A percentile compares a stretch with the other conserved stretches of the same genome.
phyloP scores from a whole-genome alignment of 2,329 filamentous ascomycete genomes.

The Cladosporium halotolerans region DNA sequence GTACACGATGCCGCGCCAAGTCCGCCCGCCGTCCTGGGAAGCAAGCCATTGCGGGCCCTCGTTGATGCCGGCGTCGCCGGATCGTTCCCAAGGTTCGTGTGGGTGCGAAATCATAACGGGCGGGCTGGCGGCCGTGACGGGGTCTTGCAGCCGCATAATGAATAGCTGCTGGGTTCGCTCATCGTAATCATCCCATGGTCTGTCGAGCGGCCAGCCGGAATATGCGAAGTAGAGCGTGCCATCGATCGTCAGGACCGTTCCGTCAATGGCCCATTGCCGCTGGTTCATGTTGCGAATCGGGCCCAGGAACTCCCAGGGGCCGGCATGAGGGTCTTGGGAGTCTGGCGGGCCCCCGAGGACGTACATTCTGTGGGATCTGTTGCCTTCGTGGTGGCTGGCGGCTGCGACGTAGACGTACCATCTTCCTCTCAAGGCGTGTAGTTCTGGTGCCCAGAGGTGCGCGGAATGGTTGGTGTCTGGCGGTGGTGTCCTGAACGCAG shows the following conservation, averaged over 20 bases:
- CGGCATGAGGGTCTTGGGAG: conserved; percentile 25
- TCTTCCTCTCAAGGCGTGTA: conserved; percentile 44
- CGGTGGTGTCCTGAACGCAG: conserved; percentile 32
- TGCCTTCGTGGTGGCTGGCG: conserved; percentile 37
- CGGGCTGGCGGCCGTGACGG: conserved; percentile 30
- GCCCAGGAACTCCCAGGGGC: conserved; percentile 38
- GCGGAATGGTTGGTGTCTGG: conserved; percentile 38
- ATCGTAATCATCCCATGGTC: conserved; percentile 14
- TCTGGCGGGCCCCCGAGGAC: conserved; percentile 38
- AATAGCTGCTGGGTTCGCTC: conserved; percentile 40
- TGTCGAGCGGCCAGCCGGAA: conserved; percentile 38
- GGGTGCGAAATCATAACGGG: conserved; percentile 35
- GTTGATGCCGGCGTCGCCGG: conserved; percentile 38
- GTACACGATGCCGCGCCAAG: conserved; percentile 42
- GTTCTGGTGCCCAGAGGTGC: conserved; percentile 51
- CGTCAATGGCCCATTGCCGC: conserved; percentile 44
- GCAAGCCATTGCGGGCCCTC: conserved; percentile 32
- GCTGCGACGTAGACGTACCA: conserved; percentile 52
- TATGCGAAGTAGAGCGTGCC: conserved; percentile 38
- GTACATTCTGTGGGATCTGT: conserved; percentile 41
- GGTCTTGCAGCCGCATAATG: conserved; percentile 35
- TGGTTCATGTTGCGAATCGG: conserved; percentile 35
- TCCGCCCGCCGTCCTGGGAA: conserved; percentile 2
- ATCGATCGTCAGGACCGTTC: conserved; percentile 38
- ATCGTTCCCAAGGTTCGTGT: conserved; percentile 35